Evolutionary conservation across 345 rosid species (phyloP).

Genomic region (Rhizophora mangle): DNA sequence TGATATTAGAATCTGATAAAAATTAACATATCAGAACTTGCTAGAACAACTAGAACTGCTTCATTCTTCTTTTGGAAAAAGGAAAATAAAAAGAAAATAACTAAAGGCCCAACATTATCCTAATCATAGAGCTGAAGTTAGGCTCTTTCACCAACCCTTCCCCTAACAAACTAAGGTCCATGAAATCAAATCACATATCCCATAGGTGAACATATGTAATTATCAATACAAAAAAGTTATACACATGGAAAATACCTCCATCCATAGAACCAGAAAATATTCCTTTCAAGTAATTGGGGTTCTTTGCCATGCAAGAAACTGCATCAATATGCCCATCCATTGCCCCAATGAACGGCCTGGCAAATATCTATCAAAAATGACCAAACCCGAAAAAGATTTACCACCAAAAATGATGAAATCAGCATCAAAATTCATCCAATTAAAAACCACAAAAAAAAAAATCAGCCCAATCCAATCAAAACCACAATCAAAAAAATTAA

Average conservation of each 20-base stretch:
- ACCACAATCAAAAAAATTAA: background rate
- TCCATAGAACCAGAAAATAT: constrained; percentile 93
- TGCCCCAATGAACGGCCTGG: constrained; percentile 89
- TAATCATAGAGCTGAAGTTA: no score
- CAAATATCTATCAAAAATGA: constrained; percentile 56
- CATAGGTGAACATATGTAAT: no score
- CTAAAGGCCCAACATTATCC: no score
- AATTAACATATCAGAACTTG: no score
- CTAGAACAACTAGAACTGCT: no score
- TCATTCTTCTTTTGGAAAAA: no score
- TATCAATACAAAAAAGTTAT: no score
- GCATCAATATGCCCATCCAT: constrained; percentile 94
- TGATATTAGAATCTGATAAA: no score
- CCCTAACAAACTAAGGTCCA: no score
- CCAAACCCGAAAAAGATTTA: background rate
- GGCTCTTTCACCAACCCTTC: no score
- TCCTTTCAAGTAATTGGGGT: constrained; percentile 78
- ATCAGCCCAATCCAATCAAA: background rate
- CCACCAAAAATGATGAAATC: background rate
- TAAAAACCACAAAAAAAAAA: background rate
- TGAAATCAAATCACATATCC: no score
- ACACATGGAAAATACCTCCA: constrained; percentile 54
- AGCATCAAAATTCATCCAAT: background rate
- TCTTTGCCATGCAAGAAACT: constrained; percentile 90
- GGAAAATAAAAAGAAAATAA: no score